Evolutionary conservation across 225 moss, liverwort and hornwort genomes (phyloP).

Genomic region (Sphagnum tenellum): DNA sequence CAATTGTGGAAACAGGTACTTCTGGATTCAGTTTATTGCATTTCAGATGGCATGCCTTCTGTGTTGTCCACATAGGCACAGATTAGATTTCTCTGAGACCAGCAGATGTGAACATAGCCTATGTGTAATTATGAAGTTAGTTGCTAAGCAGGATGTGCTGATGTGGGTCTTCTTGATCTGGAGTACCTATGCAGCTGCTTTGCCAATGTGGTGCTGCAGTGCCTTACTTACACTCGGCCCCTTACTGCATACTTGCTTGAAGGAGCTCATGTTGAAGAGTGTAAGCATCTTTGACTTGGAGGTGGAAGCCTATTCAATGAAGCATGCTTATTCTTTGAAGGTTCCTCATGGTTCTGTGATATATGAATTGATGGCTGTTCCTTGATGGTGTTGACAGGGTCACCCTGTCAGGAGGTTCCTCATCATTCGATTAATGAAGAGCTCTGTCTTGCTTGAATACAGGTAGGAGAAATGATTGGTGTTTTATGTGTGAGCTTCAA

Average conservation of each 20-base stretch:
- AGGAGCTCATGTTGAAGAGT: constrained; percentile 60
- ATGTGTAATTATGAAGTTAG: too few species aligned
- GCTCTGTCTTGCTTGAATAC: background rate
- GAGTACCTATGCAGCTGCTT: constrained; percentile 59
- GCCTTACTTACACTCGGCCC: constrained; percentile 82
- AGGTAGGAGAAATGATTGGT: constrained; percentile 86
- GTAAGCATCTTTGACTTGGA: constrained; percentile 29
- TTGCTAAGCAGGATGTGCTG: background rate
- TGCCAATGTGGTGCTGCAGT: constrained; percentile 94
- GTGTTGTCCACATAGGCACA: too few species aligned
- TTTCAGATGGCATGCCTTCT: too few species aligned
- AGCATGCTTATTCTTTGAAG: too few species aligned
- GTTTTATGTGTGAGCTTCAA: constrained; percentile 97
- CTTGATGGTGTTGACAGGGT: too few species aligned
- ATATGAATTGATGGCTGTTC: too few species aligned
- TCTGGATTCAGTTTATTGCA: background rate
- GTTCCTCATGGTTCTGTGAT: too few species aligned
- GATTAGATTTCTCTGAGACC: too few species aligned
- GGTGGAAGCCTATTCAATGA: too few species aligned
- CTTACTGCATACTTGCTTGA: constrained; percentile 57
- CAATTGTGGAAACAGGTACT: constrained; percentile 93
- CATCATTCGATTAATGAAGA: too few species aligned
- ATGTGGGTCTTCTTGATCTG: constrained; percentile 1
- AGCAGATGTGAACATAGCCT: too few species aligned
- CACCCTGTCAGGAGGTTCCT: too few species aligned